A percentile compares a stretch with the other conserved stretches of the same genome.
phyloP scores from a whole-genome alignment of 2,329 filamentous ascomycete species.

The Hymenoscyphus albidus region DNA sequence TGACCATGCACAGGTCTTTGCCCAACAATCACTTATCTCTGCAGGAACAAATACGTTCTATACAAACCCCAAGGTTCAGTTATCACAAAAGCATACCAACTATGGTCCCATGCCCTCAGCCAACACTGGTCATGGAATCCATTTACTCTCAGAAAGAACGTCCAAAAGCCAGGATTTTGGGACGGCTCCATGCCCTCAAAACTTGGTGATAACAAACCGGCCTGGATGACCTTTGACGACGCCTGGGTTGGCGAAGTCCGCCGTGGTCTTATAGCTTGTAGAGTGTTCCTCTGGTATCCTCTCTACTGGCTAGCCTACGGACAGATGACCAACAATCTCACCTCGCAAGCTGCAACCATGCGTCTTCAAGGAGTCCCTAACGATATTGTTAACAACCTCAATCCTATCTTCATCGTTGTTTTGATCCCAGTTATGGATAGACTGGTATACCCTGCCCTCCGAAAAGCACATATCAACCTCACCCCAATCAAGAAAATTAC shows the following conservation, averaged over 20 bases:
- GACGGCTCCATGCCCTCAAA: slow-evolving; percentile 53
- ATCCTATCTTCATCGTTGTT: slow-evolving; percentile 57
- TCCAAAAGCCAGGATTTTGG: slow-evolving; percentile 57
- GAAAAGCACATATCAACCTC: slow-evolving; percentile 49
- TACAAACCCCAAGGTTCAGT: slow-evolving; percentile 61
- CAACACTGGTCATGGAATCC: slow-evolving; percentile 50
- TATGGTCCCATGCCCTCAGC: slow-evolving; percentile 45
- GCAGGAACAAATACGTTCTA: slow-evolving; percentile 43
- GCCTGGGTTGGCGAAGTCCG: slow-evolving; percentile 68
- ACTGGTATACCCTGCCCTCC: slow-evolving; percentile 55
- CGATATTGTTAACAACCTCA: slow-evolving; percentile 57
- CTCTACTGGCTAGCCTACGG: slow-evolving; percentile 51
- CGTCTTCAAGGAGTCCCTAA: slow-evolving; percentile 43
- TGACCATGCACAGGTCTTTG: slow-evolving; percentile 44
- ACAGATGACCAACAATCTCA: slow-evolving; percentile 65
- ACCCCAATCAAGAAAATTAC: slow-evolving; percentile 55
- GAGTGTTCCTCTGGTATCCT: slow-evolving; percentile 59
- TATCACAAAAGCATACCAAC: slow-evolving; percentile 46
- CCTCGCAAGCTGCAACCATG: slow-evolving; percentile 57
- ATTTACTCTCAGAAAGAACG: slow-evolving; percentile 48
- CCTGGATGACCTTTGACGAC: slow-evolving; percentile 79
- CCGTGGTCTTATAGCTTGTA: slow-evolving; percentile 56
- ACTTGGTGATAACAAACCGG: slow-evolving; percentile 56
- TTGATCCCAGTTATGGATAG: slow-evolving; percentile 50
- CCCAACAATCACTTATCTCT: slow-evolving; percentile 53